These are phyloP conservation scores for Rhodotorula toruloides DNA, from an alignment of 768 basidiomycete genomes.

Conservation along the genomic window DNA sequence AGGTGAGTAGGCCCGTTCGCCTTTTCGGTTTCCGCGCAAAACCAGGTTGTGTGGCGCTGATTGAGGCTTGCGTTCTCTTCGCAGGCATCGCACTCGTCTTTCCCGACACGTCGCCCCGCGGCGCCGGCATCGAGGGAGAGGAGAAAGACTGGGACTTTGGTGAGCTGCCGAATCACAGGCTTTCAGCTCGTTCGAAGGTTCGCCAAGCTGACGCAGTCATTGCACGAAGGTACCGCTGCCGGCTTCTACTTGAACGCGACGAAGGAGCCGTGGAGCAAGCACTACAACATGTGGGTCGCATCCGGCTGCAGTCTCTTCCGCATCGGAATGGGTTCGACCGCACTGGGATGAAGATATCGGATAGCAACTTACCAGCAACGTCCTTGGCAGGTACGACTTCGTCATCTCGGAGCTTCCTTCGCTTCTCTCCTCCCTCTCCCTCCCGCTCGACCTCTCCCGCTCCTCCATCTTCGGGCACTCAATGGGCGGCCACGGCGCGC, in stretches of 20 bases:
- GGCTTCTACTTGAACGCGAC: constrained; percentile 97
- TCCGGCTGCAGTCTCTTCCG: not conserved
- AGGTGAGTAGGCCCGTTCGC: constrained; percentile 14
- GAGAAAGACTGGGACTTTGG: constrained; percentile 79
- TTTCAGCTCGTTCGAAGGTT: not conserved
- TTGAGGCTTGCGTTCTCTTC: too few species aligned
- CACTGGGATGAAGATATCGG: too few species aligned
- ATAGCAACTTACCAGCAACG: constrained; percentile 44
- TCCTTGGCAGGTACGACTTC: constrained; percentile 82
- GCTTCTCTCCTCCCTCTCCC: constrained; percentile 64
- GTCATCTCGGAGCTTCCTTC: constrained; percentile 77
- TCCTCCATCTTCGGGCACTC: constrained; percentile 92
- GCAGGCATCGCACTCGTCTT: constrained; percentile 79
- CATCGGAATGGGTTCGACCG: constrained; percentile 52
- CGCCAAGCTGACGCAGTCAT: not conserved
- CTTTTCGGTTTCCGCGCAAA: not conserved
- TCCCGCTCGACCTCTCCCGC: constrained; percentile 75
- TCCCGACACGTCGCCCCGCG: constrained; percentile 92
- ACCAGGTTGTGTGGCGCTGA: too few species aligned
- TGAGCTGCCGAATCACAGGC: constrained; percentile 44
- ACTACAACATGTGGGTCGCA: constrained; percentile 45
- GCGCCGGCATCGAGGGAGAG: constrained; percentile 61
- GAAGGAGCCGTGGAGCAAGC: constrained; percentile 49
- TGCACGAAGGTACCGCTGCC: constrained; percentile 49
- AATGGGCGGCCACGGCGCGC: constrained; percentile 95